Base-by-base conservation (phyloP, 305 asterid species). In the Petunia hybrid region DNA sequence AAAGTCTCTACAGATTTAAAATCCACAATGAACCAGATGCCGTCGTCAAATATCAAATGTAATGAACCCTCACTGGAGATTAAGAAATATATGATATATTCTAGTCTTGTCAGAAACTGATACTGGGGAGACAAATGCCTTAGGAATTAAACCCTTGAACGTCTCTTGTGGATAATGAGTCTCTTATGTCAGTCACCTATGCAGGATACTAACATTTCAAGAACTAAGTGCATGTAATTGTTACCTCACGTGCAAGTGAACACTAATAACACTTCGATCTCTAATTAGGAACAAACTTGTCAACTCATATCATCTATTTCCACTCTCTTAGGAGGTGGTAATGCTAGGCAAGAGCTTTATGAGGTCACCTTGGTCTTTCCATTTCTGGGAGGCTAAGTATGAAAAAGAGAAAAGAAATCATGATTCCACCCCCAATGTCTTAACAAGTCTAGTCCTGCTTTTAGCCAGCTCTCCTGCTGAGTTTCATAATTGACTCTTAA, bases 401-500 rank as follows among this genome's bases (percentile, higher is more conserved):
- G 63, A 36, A 51, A 53, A 9, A 68, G 40, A 69, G 57, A 45
- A 45, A 69, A 39, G 6, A 53, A 51, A 35, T 38, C 48, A 74
- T 36, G n/a, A 36, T 73, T 45, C 35, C 63, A 73, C 16, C 36
- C 2, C 1, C 61, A 74, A 36, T 36, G 78, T 69, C 16, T 12
- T 51, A 35, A 42, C 46, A 74, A 74, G 36, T 51, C 63, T 55
- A 51, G 46, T 36, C 53, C 63, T 73, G 45, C 78, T 73, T 22
- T 51, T 62, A 36, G 55, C 46, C 63, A 53, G 48, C 51, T 36
- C 65, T 13, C 79, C 7, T 2, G 64, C 48, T 35, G 38, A 74
- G 13, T 74, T 13, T 35, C 62, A 71, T 46, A 71, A 48, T 48
- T 0, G 8, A 38, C 64, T 74, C 36, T 46, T 53, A 42, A 22